Conservation (phyloP, 257 asterid species). For the Nicotiana tomentosiformis region DNA sequence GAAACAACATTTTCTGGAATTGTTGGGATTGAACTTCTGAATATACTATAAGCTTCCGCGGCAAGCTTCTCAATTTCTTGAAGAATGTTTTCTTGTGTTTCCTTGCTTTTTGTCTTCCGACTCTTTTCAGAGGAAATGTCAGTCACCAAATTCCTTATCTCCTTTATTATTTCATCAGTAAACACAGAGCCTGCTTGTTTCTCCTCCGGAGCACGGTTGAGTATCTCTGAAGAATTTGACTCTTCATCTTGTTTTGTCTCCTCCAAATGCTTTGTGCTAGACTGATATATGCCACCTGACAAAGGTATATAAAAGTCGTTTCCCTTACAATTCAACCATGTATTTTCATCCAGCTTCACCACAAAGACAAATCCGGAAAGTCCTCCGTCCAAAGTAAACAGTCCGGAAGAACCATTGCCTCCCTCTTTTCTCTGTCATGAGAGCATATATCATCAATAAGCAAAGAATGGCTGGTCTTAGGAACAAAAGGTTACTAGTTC, state of each 20-base stretch:
- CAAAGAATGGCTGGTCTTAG: constrained; percentile 4
- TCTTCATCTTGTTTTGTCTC: constrained; percentile 23
- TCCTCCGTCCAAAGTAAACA: constrained; percentile 56
- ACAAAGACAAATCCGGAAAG: constrained; percentile 64
- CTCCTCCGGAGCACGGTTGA: constrained; percentile 28
- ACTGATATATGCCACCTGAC: constrained; percentile 22
- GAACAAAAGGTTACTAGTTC: not conserved
- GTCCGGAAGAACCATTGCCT: constrained; percentile 53
- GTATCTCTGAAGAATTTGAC: constrained; percentile 19
- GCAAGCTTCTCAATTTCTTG: constrained; percentile 99
- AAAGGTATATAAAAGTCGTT: constrained; percentile 74
- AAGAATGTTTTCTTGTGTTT: constrained; percentile 79
- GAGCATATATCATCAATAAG: constrained; percentile 16
- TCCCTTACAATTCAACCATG: constrained; percentile 76
- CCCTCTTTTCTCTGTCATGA: constrained; percentile 56
- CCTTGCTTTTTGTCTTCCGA: constrained; percentile 48
- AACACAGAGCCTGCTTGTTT: constrained; percentile 33
- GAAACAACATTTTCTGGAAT: constrained; percentile 24
- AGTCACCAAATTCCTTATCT: constrained; percentile 62
- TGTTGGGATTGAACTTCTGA: constrained; percentile 59
- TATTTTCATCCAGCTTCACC: constrained; percentile 63
- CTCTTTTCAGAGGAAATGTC: constrained; percentile 66
- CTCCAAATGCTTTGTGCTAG: constrained; percentile 22
- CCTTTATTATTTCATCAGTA: constrained; percentile 70
- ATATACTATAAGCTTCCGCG: constrained; percentile 94